A percentile compares a stretch with the other conserved stretches of the same genome.
phyloP scores from a whole-genome alignment of 371 early-diverging fungal genomes.

The Apophysomyces sp. region DNA sequence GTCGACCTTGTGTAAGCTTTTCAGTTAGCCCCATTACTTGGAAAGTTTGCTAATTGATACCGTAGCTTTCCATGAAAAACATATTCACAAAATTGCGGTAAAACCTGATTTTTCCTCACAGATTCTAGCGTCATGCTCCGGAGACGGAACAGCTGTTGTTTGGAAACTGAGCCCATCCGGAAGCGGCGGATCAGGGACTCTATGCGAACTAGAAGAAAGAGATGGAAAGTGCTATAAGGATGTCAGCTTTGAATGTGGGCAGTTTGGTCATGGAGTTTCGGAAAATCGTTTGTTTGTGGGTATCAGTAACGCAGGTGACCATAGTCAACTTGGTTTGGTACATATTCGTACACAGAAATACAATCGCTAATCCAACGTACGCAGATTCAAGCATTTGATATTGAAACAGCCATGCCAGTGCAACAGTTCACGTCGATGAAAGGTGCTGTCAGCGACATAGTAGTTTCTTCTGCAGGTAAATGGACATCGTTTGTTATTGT shows the following conservation, averaged over 20 bases:
- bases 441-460: conserved; percentile 24
- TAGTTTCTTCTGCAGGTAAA: conserved; percentile 6
- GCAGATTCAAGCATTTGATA: conserved; percentile 35
- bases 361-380: background rate
- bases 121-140: conserved; percentile 33
- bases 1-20: conserved; percentile 31
- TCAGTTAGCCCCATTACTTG: no score
- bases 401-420: background rate
- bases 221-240: conserved; percentile 10
- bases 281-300: conserved; percentile 27
- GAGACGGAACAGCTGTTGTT: conserved; percentile 37
- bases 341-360: background rate
- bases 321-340: conserved; percentile 29
- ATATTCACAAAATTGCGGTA: conserved; percentile 15
- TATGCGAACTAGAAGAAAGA: conserved; percentile 21
- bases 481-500: background rate
- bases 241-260: conserved; percentile 29
- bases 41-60: background rate
- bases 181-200: conserved; percentile 23
- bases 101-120: conserved; percentile 10
- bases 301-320: conserved; percentile 10
- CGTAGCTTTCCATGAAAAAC: conserved; percentile 6
- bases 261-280: conserved; percentile 33
- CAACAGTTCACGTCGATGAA: conserved; percentile 20
- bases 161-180: conserved; percentile 30